These are phyloP conservation scores for Cladophialophora psammophila DNA, from an alignment of 2,329 filamentous ascomycete species.

Conservation along the genomic window DNA sequence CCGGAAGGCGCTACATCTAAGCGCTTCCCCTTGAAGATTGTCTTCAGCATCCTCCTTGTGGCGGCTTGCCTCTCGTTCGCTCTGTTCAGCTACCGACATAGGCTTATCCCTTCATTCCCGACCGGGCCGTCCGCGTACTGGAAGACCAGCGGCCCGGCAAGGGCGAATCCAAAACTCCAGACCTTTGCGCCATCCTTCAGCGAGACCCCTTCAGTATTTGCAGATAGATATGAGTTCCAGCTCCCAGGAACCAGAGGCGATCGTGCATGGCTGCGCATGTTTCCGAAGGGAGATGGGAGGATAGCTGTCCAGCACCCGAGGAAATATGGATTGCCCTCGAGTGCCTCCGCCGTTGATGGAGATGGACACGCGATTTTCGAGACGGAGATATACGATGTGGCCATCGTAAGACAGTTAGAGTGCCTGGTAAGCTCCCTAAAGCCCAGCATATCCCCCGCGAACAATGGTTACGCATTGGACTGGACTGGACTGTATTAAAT, in stretches of 20 bases:
- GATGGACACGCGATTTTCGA: constrained; percentile 9
- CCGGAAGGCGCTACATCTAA: neutral
- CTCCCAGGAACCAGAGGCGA: constrained; percentile 13
- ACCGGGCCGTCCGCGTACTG: neutral
- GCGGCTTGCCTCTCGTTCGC: neutral
- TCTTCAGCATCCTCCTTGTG: constrained; percentile 10
- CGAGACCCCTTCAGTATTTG: constrained; percentile 6
- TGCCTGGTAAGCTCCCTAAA: constrained; percentile 23
- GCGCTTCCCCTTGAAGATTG: neutral
- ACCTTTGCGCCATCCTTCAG: neutral
- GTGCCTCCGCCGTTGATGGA: constrained; percentile 14
- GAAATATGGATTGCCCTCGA: constrained; percentile 22
- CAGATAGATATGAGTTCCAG: constrained; percentile 20
- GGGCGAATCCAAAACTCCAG: neutral
- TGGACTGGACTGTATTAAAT: neutral
- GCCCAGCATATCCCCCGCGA: neutral
- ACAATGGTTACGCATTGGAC: neutral
- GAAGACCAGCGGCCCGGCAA: neutral
- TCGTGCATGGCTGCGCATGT: constrained; percentile 28
- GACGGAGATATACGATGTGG: constrained; percentile 30
- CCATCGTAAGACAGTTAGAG: constrained; percentile 26
- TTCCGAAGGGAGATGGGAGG: constrained; percentile 25
- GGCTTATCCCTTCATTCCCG: neutral
- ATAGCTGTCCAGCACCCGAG: constrained; percentile 21
- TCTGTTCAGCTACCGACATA: constrained; percentile 1